Evolutionary conservation across 1,139 yeast genomes (phyloP).

Genomic region (Scheffersomyces segobiensis): DNA sequence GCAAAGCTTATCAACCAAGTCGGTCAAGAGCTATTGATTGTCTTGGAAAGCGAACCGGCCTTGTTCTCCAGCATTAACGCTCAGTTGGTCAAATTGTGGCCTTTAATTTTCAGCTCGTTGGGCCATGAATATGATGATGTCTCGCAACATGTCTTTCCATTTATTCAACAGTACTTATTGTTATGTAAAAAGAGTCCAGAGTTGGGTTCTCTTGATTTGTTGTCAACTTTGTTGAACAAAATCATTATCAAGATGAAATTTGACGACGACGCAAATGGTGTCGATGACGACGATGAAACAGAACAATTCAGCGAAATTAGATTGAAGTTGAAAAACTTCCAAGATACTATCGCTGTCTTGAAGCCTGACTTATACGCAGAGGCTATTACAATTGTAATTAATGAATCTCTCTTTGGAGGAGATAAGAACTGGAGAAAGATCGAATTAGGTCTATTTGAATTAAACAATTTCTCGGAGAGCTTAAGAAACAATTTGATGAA

Average conservation of each 20-base stretch:
- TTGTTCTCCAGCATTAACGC: conserved; percentile 43
- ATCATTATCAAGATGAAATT: conserved; percentile 77
- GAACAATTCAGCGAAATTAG: conserved; percentile 82
- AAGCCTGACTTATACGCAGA: conserved; percentile 73
- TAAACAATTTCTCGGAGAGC: conserved; percentile 77
- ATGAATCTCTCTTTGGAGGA: conserved; percentile 50
- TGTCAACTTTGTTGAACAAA: conserved; percentile 65
- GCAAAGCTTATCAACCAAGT: conserved; percentile 76
- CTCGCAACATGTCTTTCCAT: conserved; percentile 78
- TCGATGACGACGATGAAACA: conserved; percentile 63
- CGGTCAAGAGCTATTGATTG: conserved; percentile 71
- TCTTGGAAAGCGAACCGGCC: conserved; percentile 53
- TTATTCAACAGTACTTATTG: conserved; percentile 71
- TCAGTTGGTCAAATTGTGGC: conserved; percentile 55
- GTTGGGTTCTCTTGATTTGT: conserved; percentile 44
- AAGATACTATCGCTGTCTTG: conserved; percentile 79
- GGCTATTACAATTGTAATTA: conserved; percentile 66
- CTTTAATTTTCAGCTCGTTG: conserved; percentile 69
- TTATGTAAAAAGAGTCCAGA: conserved; percentile 60
- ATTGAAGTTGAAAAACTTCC: conserved; percentile 69
- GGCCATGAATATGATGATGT: conserved; percentile 88
- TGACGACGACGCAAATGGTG: conserved; percentile 73
- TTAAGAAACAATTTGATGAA: conserved; percentile 72
- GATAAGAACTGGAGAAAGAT: conserved; percentile 69
- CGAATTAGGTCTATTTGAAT: conserved; percentile 84